Evolutionary conservation across 2,329 filamentous ascomycete genomes (phyloP).

Genomic region (Xylaria sp.): DNA sequence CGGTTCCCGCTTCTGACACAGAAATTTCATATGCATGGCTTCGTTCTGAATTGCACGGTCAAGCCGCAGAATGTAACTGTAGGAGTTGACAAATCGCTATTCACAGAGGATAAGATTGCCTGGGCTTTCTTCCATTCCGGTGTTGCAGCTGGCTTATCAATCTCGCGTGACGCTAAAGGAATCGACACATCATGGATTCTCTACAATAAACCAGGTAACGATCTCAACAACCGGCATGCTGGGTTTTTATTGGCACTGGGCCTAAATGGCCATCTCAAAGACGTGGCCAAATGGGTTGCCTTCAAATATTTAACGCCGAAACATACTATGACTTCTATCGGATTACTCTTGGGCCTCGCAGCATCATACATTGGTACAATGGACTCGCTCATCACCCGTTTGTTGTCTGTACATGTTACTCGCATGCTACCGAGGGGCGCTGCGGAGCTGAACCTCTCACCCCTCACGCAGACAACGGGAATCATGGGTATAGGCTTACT

Average conservation of each 20-base stretch:
- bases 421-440: constrained; percentile 92
- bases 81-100: constrained; percentile 86
- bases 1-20: constrained; percentile 91
- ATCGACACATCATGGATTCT: constrained; percentile 99
- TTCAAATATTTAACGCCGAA: constrained; percentile 99
- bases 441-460: constrained; percentile 92
- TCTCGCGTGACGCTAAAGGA: constrained; percentile 87
- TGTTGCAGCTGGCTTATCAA: constrained; percentile 89
- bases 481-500: constrained; percentile 96
- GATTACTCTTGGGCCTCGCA: constrained; percentile 89
- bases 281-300: constrained; percentile 95
- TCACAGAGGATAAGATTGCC: constrained; percentile 95
- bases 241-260: constrained; percentile 92
- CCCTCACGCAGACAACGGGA: constrained; percentile 92
- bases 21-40: constrained; percentile 88
- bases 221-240: constrained; percentile 95
- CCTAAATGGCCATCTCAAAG: constrained; percentile 93
- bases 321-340: constrained; percentile 98
- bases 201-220: constrained; percentile 90
- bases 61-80: constrained; percentile 92
- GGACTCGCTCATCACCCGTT: constrained; percentile 92
- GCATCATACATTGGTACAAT: constrained; percentile 96
- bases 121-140: constrained; percentile 99
- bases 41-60: constrained; percentile 91
- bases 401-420: constrained; percentile 95